Evolutionary conservation across 75 land plant species (phyloP).

Genomic region (Chamaecyparis obtusa): DNA sequence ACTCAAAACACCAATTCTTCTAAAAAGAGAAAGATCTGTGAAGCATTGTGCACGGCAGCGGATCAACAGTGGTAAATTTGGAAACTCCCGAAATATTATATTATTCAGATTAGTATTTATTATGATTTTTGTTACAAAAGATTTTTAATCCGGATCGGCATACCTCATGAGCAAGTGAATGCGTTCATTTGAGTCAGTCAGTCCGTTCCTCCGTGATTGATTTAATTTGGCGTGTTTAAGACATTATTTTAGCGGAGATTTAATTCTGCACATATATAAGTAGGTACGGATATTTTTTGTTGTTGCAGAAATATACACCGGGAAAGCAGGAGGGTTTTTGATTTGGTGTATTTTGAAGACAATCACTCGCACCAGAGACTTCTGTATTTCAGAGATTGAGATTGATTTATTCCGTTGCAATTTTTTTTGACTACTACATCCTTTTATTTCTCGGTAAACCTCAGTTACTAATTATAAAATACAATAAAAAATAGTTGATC

Average conservation of each 20-base stretch:
- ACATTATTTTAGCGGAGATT: no score
- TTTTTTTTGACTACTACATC: background rate
- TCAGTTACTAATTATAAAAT: background rate
- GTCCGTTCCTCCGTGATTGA: background rate
- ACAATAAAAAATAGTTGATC: no score
- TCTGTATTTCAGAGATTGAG: background rate
- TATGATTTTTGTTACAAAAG: background rate
- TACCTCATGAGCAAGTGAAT: background rate
- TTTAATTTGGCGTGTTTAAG: no score
- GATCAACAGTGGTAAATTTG: background rate
- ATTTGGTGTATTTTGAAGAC: constrained; percentile 7
- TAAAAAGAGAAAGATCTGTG: background rate
- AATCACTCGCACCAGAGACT: background rate
- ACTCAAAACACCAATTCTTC: background rate
- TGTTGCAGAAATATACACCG: background rate
- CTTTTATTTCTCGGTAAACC: background rate
- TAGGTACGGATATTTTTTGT: no score
- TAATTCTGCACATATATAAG: no score
- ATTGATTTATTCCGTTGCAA: background rate
- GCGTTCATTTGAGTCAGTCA: background rate
- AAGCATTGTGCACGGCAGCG: background rate
- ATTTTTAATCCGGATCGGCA: constrained; percentile 5
- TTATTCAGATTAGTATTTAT: background rate
- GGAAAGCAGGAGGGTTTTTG: background rate
- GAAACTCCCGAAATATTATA: background rate